Conservation (phyloP, 1,284 basidiomycete species). For the Phellopilus nigrolimitatus region DNA sequence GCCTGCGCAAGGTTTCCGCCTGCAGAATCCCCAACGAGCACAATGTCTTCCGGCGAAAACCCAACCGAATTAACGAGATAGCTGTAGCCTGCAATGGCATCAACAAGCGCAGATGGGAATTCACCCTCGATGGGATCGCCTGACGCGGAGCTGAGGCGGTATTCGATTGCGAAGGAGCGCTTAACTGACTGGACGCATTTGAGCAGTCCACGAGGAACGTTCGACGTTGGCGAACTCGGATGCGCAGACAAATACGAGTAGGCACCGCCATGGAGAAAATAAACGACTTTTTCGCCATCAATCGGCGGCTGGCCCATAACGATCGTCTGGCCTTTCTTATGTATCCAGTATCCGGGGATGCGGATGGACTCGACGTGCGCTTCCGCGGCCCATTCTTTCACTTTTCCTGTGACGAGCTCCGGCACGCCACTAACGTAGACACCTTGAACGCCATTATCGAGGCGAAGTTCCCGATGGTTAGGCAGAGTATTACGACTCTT, state of each 20-base stretch:
- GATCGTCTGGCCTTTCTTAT: conserved; percentile 35
- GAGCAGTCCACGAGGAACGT: conserved; percentile 23
- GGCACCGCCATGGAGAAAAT: conserved; percentile 48
- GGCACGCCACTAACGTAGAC: conserved; percentile 44
- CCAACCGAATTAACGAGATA: conserved; percentile 37
- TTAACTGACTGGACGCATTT: conserved; percentile 24
- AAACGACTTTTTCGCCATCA: conserved; percentile 48
- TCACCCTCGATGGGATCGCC: conserved; percentile 28
- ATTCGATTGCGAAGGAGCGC: conserved; percentile 33
- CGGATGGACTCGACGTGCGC: conserved; percentile 37
- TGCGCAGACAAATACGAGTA: conserved; percentile 41
- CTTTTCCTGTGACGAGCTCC: conserved; percentile 46
- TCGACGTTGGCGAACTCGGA: conserved; percentile 34
- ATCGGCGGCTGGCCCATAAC: conserved; percentile 33
- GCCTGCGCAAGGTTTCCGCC: conserved; percentile 49
- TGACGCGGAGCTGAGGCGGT: conserved; percentile 28
- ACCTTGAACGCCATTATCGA: conserved; percentile 28
- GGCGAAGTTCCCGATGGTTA: conserved; percentile 6
- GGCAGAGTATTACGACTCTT: neutral
- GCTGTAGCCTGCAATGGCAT: conserved; percentile 41
- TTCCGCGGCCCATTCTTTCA: conserved; percentile 39
- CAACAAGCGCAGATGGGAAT: conserved; percentile 46
- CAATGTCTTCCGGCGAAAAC: conserved; percentile 40
- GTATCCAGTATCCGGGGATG: conserved; percentile 56
- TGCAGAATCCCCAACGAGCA: conserved; percentile 50